A percentile compares a stretch with the other conserved stretches of the same genome.
Evolutionary conservation across 2,329 filamentous ascomycete genomes (phyloP).

Genomic region (Cladosporium colombiae): DNA sequence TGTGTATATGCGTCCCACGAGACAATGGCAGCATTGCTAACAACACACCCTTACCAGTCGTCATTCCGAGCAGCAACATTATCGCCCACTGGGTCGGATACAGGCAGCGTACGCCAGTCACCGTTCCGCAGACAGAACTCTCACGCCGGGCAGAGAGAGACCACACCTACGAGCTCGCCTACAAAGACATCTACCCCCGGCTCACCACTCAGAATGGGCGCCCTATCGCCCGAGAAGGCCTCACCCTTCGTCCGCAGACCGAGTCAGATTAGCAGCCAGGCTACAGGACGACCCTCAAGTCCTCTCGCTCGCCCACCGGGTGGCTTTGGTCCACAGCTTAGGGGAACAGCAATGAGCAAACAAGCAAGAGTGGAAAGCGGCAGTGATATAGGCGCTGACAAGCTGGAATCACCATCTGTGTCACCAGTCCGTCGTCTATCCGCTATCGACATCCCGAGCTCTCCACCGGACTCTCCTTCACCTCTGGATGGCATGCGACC

Average conservation of each 20-base stretch:
- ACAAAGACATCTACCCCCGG: conserved; percentile 23
- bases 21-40: neutral
- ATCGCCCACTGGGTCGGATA: conserved; percentile 11
- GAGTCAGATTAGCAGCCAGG: conserved; percentile 34
- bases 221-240: conserved; percentile 29
- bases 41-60: conserved; percentile 1
- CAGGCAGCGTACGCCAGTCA: conserved; percentile 29
- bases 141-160: conserved; percentile 37
- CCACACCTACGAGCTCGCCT: conserved; percentile 29
- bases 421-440: conserved; percentile 18
- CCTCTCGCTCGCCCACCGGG: conserved; percentile 39
- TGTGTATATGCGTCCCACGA: conserved; percentile 1
- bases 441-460: conserved; percentile 7
- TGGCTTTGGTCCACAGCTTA: conserved; percentile 30
- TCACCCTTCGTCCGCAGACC: conserved; percentile 39
- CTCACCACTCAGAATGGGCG: neutral
- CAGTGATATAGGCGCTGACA: conserved; percentile 18
- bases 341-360: conserved; percentile 28
- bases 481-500: conserved; percentile 26
- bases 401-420: conserved; percentile 5
- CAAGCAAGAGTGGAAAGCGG: conserved; percentile 22
- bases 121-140: conserved; percentile 42
- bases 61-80: conserved; percentile 18
- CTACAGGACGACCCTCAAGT: conserved; percentile 35
- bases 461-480: conserved; percentile 15